These are phyloP conservation scores for Aureobasidium lini DNA, from an alignment of 2,329 filamentous ascomycete genomes.

Conservation along the genomic window DNA sequence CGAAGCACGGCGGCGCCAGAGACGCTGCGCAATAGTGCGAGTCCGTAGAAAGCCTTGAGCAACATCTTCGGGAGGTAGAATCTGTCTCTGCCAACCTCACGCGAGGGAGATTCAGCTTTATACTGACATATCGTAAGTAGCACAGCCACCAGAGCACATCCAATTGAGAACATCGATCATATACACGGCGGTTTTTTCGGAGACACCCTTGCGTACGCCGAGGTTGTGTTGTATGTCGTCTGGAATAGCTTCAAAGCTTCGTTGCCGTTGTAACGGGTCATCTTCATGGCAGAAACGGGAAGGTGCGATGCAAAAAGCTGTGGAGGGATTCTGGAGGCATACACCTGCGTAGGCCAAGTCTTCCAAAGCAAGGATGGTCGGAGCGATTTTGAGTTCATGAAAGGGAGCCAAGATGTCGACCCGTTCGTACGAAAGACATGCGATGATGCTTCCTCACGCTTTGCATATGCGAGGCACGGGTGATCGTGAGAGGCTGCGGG, in stretches of 20 bases:
- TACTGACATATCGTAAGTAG: not conserved
- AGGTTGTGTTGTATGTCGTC: not conserved
- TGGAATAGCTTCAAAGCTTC: not conserved
- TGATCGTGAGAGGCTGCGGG: not conserved
- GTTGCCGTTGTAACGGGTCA: not conserved
- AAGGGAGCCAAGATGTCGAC: not conserved
- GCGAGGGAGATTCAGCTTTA: slow-evolving; percentile 1
- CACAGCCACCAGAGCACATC: not conserved
- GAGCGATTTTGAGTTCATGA: not conserved
- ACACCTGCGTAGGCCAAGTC: slow-evolving; percentile 5
- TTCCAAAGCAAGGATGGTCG: not conserved
- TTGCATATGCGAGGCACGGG: not conserved
- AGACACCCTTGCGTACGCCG: not conserved
- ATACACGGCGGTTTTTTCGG: slow-evolving; percentile 1
- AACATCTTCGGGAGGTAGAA: not conserved
- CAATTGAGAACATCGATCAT: not conserved
- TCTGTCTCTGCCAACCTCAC: not conserved
- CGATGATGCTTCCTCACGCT: not conserved
- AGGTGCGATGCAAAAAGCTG: not conserved
- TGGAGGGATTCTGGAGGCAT: not conserved
- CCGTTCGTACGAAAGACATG: not conserved
- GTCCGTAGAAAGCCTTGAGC: not conserved
- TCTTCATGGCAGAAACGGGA: not conserved
- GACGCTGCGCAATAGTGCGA: not conserved
- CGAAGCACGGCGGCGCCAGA: not conserved